These are phyloP conservation scores for Colletotrichum sp. DNA, from an alignment of 2,329 filamentous ascomycete species.

Conservation along the genomic window DNA sequence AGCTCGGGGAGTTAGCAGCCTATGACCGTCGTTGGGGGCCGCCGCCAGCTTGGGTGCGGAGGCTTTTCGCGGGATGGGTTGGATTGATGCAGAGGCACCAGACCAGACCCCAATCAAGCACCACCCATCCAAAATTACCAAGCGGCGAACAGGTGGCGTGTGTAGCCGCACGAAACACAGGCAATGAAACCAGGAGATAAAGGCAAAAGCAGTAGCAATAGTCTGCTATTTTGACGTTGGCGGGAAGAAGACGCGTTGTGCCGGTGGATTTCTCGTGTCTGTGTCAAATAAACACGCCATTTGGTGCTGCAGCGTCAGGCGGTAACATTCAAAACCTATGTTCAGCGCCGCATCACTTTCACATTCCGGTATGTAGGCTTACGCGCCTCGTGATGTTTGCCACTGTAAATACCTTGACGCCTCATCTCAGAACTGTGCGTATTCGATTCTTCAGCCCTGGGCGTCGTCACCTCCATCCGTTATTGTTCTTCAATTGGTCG, in stretches of 20 bases:
- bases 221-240: not conserved
- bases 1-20: not conserved
- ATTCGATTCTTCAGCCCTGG: not conserved
- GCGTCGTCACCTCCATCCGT: not conserved
- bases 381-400: not conserved
- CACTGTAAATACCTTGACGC: not conserved
- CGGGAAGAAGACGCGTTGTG: not conserved
- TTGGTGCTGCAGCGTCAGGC: not conserved
- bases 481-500: not conserved
- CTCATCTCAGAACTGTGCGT: not conserved
- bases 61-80: constrained; percentile 15
- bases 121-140: not conserved
- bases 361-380: not conserved
- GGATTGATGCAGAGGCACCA: not conserved
- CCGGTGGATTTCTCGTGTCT: not conserved
- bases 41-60: not conserved
- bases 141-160: constrained; percentile 1
- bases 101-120: not conserved
- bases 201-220: not conserved
- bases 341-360: not conserved
- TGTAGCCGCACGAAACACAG: not conserved
- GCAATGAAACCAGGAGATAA: not conserved
- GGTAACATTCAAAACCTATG: not conserved
- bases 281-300: not conserved
- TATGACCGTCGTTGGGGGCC: not conserved